Evolutionary conservation across 495 filamentous ascomycete genomes (phyloP).

Genomic region (Penicillium steckii): DNA sequence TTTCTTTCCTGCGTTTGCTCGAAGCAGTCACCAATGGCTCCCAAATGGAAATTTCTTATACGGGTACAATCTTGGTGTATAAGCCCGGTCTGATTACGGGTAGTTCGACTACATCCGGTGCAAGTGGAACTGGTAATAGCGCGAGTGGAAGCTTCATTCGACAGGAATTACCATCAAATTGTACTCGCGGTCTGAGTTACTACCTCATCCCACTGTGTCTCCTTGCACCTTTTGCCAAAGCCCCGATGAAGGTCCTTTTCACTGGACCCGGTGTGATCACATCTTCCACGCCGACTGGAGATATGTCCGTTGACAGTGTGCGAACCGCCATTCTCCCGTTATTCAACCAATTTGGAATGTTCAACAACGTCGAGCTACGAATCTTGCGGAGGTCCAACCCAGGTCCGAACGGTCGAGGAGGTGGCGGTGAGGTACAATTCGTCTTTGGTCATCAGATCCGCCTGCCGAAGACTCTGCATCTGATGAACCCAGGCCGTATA

Average conservation of each 20-base stretch:
- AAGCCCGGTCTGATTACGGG: slow-evolving; percentile 90
- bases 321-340: slow-evolving; percentile 89
- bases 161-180: slow-evolving; percentile 73
- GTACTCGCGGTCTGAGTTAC: slow-evolving; percentile 82
- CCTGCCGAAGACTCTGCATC: slow-evolving; percentile 88
- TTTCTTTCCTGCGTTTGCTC: slow-evolving; percentile 92
- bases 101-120: slow-evolving; percentile 37
- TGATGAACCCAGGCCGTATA: slow-evolving; percentile 80
- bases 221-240: slow-evolving; percentile 90
- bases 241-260: slow-evolving; percentile 82
- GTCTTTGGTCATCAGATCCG: slow-evolving; percentile 89
- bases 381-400: slow-evolving; percentile 76
- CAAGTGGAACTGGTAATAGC: slow-evolving; percentile 50
- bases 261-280: slow-evolving; percentile 94
- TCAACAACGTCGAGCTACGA: slow-evolving; percentile 81
- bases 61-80: slow-evolving; percentile 87
- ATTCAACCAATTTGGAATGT: slow-evolving; percentile 86
- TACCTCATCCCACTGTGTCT: slow-evolving; percentile 87
- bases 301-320: slow-evolving; percentile 88
- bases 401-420: slow-evolving; percentile 68
- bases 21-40: slow-evolving; percentile 95
- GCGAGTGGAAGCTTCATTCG: slow-evolving; percentile 69
- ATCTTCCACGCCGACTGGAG: slow-evolving; percentile 71
- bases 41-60: slow-evolving; percentile 89
- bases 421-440: slow-evolving; percentile 89